Base-by-base conservation (phyloP, 192 early-diverging fungal genomes). In the Rhizoclosmatium globosum region DNA sequence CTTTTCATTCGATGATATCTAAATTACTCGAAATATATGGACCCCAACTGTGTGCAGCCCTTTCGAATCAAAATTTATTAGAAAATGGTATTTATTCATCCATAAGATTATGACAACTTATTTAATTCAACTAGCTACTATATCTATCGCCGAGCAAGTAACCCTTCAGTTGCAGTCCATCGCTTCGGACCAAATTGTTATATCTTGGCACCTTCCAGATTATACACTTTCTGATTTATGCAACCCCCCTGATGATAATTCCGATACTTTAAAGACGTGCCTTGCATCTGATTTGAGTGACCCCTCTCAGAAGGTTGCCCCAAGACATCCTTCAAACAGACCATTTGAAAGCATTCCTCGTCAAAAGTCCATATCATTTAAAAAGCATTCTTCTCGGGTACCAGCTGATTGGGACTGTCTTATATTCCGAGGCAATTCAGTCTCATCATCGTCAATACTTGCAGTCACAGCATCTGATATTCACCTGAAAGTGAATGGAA, bases 361-460 rank as follows among this genome's bases (percentile, higher is more conserved):
- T 43, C 74, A 76, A 50, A 76, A 71, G 46, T 61, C 45, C 45
- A 38, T 43, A 23, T 48, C 72, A 31, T 38, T 21, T 15, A 68
- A 46, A 21, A 71, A 71, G 53, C 15, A n/a, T 2, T 31, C 62
- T 43, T 76, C 74, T 19, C 64, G 48, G 50, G 64, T 64, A 23
- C 48, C 50, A 0, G 9, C 74, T 53, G 74, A 76, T 44, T 76
- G 74, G 74, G 48, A 76, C 50, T 76, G 46, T 42, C 39, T 76
- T 19, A 67, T 76, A 19, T 76, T 76, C 57, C 41, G 60, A 17
- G 38, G n/a, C 6, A 56, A 21, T 3, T 23, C 48, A 38, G 2
- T 64, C 9, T 39, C 60, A 4, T 31, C 2, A 2, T 13, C 23
- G 0, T 31, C 31, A 31, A 48, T 76, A 23, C 19, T 47, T 7